Percentiles rank a stretch among this genome's conserved stretches.
These are phyloP conservation scores for Aspergillus leporis DNA, from an alignment of 495 filamentous ascomycete species.

Conservation along the genomic window DNA sequence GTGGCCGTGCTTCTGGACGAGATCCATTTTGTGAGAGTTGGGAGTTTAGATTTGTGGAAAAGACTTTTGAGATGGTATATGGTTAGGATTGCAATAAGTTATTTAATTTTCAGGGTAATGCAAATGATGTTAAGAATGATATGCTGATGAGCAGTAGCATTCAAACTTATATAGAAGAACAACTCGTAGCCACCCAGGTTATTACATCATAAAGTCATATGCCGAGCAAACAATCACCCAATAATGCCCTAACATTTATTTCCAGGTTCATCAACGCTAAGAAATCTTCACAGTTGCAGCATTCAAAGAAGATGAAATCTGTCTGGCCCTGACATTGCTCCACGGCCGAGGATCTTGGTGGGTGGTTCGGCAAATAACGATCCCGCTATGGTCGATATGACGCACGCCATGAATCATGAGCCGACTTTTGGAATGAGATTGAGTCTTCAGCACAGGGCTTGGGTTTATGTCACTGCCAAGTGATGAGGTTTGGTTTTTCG, in stretches of 20 bases:
- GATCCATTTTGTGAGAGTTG: not conserved
- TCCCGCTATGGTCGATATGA: not conserved
- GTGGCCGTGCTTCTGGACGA: not conserved
- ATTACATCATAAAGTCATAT: slow-evolving; percentile 1
- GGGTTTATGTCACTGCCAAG: not conserved
- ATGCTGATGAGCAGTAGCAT: no score
- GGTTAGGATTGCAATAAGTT: not conserved
- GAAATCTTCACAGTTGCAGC: not conserved
- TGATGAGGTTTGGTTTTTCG: no score
- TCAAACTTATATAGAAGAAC: not conserved
- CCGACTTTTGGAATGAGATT: not conserved
- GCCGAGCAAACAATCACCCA: not conserved
- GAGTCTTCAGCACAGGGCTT: not conserved
- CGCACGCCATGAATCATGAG: not conserved
- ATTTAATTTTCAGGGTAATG: not conserved
- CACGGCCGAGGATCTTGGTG: not conserved
- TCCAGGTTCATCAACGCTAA: not conserved
- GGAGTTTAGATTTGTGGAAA: not conserved
- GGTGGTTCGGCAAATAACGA: not conserved
- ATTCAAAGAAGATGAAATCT: not conserved
- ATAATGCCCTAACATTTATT: not conserved
- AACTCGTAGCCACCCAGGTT: not conserved
- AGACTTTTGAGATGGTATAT: not conserved
- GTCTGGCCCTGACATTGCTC: not conserved
- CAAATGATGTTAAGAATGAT: no score